Percentiles rank a stretch among this genome's conserved stretches.
phyloP scores from a whole-genome alignment of 352 stramenopile genomes.

The Globisporangium paddicum region DNA sequence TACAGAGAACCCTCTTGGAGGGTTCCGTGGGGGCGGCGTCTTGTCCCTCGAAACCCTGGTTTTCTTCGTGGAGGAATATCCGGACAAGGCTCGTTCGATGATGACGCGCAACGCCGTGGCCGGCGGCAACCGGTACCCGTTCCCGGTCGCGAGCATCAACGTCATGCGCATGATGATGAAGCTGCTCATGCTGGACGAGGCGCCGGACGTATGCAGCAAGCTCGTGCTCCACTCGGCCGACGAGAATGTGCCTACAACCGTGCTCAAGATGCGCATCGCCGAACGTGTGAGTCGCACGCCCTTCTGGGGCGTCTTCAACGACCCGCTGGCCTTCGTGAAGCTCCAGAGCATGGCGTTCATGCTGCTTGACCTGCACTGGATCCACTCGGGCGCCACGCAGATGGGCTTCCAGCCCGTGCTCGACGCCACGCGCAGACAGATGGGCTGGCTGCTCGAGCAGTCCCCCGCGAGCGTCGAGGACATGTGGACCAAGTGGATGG shows the following conservation, averaged over 20 bases:
- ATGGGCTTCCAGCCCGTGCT: conserved; percentile 83
- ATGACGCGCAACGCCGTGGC: conserved; percentile 68
- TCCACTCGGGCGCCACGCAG: conserved; percentile 74
- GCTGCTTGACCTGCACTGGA: conserved; percentile 78
- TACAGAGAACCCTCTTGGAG: conserved; percentile 71
- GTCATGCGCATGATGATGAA: conserved; percentile 85
- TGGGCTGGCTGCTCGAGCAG: conserved; percentile 81
- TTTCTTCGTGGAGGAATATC: conserved; percentile 77
- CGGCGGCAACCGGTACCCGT: conserved; percentile 75
- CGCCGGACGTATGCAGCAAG: conserved; percentile 61
- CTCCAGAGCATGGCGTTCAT: conserved; percentile 85
- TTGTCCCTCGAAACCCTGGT: conserved; percentile 70
- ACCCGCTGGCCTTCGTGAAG: conserved; percentile 61
- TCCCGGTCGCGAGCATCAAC: conserved; percentile 81
- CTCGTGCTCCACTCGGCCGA: conserved; percentile 61
- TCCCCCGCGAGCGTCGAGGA: conserved; percentile 64
- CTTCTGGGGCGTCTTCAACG: conserved; percentile 81
- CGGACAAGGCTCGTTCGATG: conserved; percentile 68
- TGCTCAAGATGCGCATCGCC: conserved; percentile 72
- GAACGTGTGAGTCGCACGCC: conserved; percentile 75
- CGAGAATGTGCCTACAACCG: conserved; percentile 25
- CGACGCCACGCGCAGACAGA: conserved; percentile 69
- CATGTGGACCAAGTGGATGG: conserved; percentile 84
- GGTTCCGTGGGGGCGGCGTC: conserved; percentile 71
- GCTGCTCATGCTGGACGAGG: conserved; percentile 78